Evolutionary conservation across 108 stramenopile genomes (phyloP).

Genomic region (Skeletonema menzelii): DNA sequence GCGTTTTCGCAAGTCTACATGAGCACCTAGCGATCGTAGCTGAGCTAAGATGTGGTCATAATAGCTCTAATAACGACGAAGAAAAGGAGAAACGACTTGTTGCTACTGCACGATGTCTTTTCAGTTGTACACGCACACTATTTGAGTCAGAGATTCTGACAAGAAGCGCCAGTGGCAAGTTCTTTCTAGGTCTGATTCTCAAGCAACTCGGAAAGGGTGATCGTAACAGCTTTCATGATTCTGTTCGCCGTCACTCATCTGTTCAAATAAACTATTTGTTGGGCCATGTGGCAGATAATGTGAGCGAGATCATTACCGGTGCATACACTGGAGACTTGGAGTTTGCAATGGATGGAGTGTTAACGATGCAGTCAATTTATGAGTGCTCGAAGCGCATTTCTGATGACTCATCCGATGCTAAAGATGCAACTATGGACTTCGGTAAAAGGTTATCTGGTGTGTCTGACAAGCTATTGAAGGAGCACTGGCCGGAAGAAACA

Average conservation of each 20-base stretch:
- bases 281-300: constrained; percentile 14
- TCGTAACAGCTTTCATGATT: background rate
- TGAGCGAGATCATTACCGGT: constrained; percentile 37
- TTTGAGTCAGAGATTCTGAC: constrained; percentile 39
- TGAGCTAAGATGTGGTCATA: constrained; percentile 31
- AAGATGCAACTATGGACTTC: background rate
- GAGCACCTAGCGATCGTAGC: constrained; percentile 46
- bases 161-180: constrained; percentile 19
- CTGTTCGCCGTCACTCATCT: constrained; percentile 4
- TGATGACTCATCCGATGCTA: background rate
- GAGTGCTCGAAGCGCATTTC: constrained; percentile 35
- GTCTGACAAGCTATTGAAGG: constrained; percentile 27
- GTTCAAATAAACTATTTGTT: constrained; percentile 17
- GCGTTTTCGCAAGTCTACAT: constrained; percentile 38
- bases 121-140: constrained; percentile 32
- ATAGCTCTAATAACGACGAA: constrained; percentile 15
- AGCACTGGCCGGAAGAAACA: constrained; percentile 41
- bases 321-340: constrained; percentile 41
- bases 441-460: constrained; percentile 34
- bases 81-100: constrained; percentile 15
- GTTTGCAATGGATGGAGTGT: constrained; percentile 54
- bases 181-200: constrained; percentile 24
- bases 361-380: constrained; percentile 34
- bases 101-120: constrained; percentile 24
- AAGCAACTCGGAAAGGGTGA: constrained; percentile 44